Evolutionary conservation across 1,284 basidiomycete species (phyloP).

Genomic region (Gymnopus androsaceus): DNA sequence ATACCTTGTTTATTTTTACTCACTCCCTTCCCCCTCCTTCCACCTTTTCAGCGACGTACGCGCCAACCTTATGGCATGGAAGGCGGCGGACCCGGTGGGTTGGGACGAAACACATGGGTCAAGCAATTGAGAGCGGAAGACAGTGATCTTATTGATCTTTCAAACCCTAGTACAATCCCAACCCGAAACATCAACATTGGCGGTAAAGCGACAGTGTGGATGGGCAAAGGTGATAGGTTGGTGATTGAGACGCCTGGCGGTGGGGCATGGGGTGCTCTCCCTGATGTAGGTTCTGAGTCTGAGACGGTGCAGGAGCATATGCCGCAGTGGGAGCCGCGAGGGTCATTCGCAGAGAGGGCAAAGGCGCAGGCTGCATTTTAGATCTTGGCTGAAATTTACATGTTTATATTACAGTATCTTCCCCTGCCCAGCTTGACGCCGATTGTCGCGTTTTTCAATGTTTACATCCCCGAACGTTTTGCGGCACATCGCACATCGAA

Average conservation of each 20-base stretch:
- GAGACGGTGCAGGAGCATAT: slow-evolving; percentile 31
- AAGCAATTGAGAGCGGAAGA: slow-evolving; percentile 74
- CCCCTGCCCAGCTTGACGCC: too few species aligned
- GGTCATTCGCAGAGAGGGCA: slow-evolving; percentile 72
- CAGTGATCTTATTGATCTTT: slow-evolving; percentile 52
- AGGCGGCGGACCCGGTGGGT: slow-evolving; percentile 76
- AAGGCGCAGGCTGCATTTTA: slow-evolving; percentile 69
- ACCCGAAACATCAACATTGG: slow-evolving; percentile 84
- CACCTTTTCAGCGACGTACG: slow-evolving; percentile 67
- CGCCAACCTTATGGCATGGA: slow-evolving; percentile 89
- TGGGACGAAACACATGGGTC: slow-evolving; percentile 90
- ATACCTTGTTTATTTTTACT: not conserved
- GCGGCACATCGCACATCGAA: too few species aligned
- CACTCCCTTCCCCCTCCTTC: slow-evolving; percentile 10
- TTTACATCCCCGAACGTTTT: too few species aligned
- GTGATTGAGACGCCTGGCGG: slow-evolving; percentile 91
- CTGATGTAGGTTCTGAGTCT: slow-evolving; percentile 24
- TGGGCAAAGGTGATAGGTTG: slow-evolving; percentile 83
- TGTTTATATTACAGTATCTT: too few species aligned
- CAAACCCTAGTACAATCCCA: slow-evolving; percentile 14
- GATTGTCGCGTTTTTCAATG: too few species aligned
- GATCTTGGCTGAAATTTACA: slow-evolving; percentile 3
- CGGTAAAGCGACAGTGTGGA: slow-evolving; percentile 86
- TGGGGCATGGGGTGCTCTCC: slow-evolving; percentile 79
- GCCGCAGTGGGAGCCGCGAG: slow-evolving; percentile 69